Evolutionary conservation across 805 yeast genomes (phyloP), one percentile per base, ranked within the genome.

Genomic region (Suhomyces pyralidae): DNA sequence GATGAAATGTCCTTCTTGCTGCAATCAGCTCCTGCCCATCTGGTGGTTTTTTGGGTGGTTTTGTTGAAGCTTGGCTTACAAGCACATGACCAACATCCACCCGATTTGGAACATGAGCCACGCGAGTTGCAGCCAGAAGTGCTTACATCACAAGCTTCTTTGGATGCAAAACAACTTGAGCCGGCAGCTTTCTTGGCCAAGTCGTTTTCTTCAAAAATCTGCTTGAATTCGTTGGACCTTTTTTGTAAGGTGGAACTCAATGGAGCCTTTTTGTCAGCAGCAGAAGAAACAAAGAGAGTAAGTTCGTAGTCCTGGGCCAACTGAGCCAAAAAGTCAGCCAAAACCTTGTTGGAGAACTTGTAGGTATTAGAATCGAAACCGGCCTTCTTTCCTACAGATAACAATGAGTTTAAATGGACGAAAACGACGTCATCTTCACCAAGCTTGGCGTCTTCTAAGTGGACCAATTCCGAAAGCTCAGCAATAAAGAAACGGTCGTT

Each of bases 1-100:
- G 81, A 76, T 45, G 87, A 78, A 54, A 86, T 77, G 61, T 88
- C 92, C 60, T 76, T 77, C 77, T 86, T 87, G 61, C 80, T 75
- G 67, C 94, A 88, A 55, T 82, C 81, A 53, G 58, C 59, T 22
- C 86, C 87, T 1, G 81, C 66, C 86, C 86, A 82, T 50, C 68
- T 68, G 44, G 81, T 78, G 25, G 85, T 81, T 53, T 71, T 71
- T 36, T 73, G 71, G 12, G 71, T 65, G 12, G 70, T 69, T 54
- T 72, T 67, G 61, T 79, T 69, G 46, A 62, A 67, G 5, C 80
- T 71, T 14, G 84, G 62, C 2, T 77, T 58, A 62, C 87, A 82
- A 22, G 68, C 59, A 65, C 87, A 82, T 46, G 73, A 68, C 80
- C 81, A 82, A 63, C 81, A 77, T 25, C 62, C 62, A 12, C 69